A percentile compares a stretch with the other conserved stretches of the same genome.
These are phyloP conservation scores for Avena sativa DNA, from an alignment of 176 grass and related monocot species.

Conservation along the genomic window DNA sequence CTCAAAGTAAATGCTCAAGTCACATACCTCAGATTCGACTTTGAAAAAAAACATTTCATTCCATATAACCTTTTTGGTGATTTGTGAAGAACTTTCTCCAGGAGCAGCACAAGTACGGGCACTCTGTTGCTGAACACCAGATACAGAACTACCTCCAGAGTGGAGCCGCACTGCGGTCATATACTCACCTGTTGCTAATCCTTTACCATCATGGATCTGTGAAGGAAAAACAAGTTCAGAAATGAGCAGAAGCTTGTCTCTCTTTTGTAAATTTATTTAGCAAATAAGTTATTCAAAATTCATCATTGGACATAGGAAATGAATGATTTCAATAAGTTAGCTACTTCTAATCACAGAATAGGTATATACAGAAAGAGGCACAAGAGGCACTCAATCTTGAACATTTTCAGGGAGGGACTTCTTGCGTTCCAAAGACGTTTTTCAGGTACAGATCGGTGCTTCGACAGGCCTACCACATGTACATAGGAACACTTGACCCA, in stretches of 20 bases:
- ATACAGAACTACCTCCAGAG: conserved; percentile 47
- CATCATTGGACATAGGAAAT: conserved; percentile 13
- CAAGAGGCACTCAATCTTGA: not conserved
- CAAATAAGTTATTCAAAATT: conserved; percentile 16
- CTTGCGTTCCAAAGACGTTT: conserved; percentile 3
- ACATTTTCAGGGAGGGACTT: conserved; percentile 10
- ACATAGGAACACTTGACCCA: conserved; percentile 3
- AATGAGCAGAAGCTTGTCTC: not conserved
- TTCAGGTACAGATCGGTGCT: not conserved
- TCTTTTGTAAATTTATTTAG: conserved; percentile 31
- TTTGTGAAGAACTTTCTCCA: conserved; percentile 50
- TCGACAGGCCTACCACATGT: conserved; percentile 23
- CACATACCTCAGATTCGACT: conserved; percentile 72
- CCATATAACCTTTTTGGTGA: conserved; percentile 67
- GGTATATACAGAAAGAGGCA: not conserved
- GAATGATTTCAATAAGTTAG: conserved; percentile 13
- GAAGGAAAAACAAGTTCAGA: conserved; percentile 39
- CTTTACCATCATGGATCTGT: conserved; percentile 64
- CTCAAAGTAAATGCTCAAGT: conserved; percentile 5
- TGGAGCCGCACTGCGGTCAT: conserved; percentile 69
- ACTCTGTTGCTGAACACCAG: conserved; percentile 76
- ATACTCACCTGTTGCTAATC: conserved; percentile 68
- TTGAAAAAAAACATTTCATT: conserved; percentile 99
- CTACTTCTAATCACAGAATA: conserved; percentile 16
- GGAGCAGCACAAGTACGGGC: conserved; percentile 77